Evolutionary conservation across 192 early-diverging fungal species (phyloP).

Genomic region (Geosiphon pyriformis): DNA sequence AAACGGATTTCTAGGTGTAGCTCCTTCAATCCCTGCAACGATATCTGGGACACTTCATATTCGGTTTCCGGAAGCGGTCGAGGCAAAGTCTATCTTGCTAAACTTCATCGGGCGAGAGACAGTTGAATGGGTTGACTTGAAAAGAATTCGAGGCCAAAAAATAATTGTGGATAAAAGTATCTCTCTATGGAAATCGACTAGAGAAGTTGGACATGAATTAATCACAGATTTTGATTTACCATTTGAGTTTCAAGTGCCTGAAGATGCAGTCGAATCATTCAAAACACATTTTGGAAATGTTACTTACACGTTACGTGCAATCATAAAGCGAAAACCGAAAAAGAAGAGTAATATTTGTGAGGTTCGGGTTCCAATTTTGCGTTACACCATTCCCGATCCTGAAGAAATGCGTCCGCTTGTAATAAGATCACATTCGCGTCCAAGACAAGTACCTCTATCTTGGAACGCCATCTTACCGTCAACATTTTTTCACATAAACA

Average conservation of each 20-base stretch:
- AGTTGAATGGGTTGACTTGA: conserved; percentile 15
- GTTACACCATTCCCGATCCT: conserved; percentile 1
- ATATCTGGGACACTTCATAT: conserved; percentile 21
- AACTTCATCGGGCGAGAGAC: conserved; percentile 15
- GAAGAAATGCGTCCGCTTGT: conserved; percentile 12
- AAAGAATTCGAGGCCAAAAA: conserved; percentile 17
- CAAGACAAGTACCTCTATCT: conserved; percentile 13
- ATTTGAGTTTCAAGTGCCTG: conserved; percentile 17
- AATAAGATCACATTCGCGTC: neutral
- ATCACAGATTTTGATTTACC: conserved; percentile 24
- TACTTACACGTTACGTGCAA: conserved; percentile 1
- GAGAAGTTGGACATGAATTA: conserved; percentile 17
- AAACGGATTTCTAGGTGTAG: conserved; percentile 10
- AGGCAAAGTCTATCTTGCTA: conserved; percentile 11
- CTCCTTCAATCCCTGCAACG: neutral
- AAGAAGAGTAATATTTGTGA: neutral
- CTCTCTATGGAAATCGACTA: conserved; percentile 12
- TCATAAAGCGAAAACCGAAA: conserved; percentile 3
- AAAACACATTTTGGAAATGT: conserved; percentile 6
- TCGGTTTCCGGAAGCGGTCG: conserved; percentile 13
- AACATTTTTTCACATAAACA: conserved; percentile 19
- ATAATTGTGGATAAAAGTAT: conserved; percentile 12
- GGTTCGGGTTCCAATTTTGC: conserved; percentile 11
- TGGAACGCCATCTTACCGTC: conserved; percentile 11
- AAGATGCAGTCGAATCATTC: conserved; percentile 11